Base-by-base conservation (phyloP, 768 basidiomycete genomes). In the Gloeopeniophorella convolvens region DNA sequence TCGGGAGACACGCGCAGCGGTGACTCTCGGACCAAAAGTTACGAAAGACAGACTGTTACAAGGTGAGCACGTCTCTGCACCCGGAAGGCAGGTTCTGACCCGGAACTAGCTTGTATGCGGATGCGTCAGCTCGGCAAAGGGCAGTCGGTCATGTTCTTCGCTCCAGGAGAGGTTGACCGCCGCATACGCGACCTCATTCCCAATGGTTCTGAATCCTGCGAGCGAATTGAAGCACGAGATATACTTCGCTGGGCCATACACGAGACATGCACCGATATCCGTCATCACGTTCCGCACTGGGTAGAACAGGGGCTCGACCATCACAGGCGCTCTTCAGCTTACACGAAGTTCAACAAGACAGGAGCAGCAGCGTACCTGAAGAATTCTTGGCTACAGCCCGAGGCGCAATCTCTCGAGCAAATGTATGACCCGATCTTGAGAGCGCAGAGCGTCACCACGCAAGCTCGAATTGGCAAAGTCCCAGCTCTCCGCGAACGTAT, bases 11-110 rank as follows among this genome's bases (percentile, higher is more conserved):
- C 66, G 70, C 7, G 74, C 76, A 7, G 73, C 69, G 5, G 74
- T 78, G 6, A 77, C 75, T 3, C 56, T 79, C 2, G 78, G 77
- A 0, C 71, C 72, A 5, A 76, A 71, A 34, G 61, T 79, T 7
- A 75, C 72, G 0, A 79, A 79, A 49, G 78, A 80, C 63, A 65
- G 71, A 37, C 57, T 80, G 4, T 63, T 70, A 3, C 78, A 79
- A 68, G 78, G 77, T 71, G 35, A 28, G 48, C 50, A 50, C 40
- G 33, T 41, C 8, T 41, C 18, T 39, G 37, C 26, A 46, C 18
- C 15, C 4, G 6, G n/a, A 11, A 4, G 20, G 9, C 34, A 7
- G 10, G 8, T 9, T n/a, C 30, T 54, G 21, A 54, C 7, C 3
- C 18, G 1, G n/a, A 23, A 3, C 12, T 16, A 56, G 55, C 52